Percentiles rank a stretch among this genome's conserved stretches.
These are phyloP conservation scores for Kalmusia sp. DNA, from an alignment of 2,329 filamentous ascomycete species.

Conservation along the genomic window DNA sequence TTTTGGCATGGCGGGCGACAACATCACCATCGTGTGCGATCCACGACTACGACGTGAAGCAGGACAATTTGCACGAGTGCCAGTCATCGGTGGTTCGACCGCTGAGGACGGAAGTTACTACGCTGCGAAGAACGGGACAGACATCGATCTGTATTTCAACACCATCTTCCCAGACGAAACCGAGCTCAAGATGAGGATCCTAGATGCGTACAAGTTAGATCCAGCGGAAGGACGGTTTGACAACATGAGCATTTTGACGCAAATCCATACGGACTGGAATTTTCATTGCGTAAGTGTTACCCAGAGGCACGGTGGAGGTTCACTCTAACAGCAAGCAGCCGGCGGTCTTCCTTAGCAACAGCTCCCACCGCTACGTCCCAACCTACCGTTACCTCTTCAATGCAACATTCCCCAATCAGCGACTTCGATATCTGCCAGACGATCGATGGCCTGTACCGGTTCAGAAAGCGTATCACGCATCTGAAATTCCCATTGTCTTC, in stretches of 20 bases:
- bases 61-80: slow-evolving; percentile 17
- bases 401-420: slow-evolving; percentile 17
- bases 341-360: slow-evolving; percentile 9
- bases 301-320: not conserved
- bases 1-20: slow-evolving; percentile 20
- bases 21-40: slow-evolving; percentile 17
- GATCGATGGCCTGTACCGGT: slow-evolving; percentile 15
- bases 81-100: slow-evolving; percentile 18
- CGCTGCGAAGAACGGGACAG: slow-evolving; percentile 12
- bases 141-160: slow-evolving; percentile 10
- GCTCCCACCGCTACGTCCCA: slow-evolving; percentile 11
- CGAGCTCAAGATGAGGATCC: slow-evolving; percentile 5
- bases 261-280: slow-evolving; percentile 17
- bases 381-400: slow-evolving; percentile 28
- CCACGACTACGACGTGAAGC: slow-evolving; percentile 11
- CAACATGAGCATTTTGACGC: slow-evolving; percentile 8
- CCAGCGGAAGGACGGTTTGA: slow-evolving; percentile 8
- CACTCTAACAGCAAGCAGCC: not conserved
- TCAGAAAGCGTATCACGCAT: slow-evolving; percentile 24
- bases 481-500: slow-evolving; percentile 30
- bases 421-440: slow-evolving; percentile 3
- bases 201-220: slow-evolving; percentile 2
- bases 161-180: slow-evolving; percentile 5
- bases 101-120: slow-evolving; percentile 19
- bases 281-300: slow-evolving; percentile 6